phyloP scores from a whole-genome alignment of 352 stramenopile genomes.

The Phytopythium ostracodes region DNA sequence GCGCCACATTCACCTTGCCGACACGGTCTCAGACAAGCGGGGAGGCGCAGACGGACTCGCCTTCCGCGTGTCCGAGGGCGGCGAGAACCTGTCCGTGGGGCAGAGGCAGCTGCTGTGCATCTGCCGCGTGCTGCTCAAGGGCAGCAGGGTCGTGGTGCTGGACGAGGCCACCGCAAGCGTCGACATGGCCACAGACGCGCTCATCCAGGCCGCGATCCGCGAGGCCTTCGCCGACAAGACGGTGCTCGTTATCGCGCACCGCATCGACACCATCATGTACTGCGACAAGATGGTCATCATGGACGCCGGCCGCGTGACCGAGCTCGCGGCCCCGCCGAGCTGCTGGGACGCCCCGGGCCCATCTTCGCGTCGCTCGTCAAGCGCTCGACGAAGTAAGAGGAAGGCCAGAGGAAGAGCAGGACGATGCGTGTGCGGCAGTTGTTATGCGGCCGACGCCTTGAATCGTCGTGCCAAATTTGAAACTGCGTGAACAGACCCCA shows the following conservation, averaged over 20 bases:
- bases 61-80: conserved; percentile 85
- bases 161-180: conserved; percentile 95
- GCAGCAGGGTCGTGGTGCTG: conserved; percentile 87
- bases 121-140: conserved; percentile 91
- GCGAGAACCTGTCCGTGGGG: conserved; percentile 93
- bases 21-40: conserved; percentile 52
- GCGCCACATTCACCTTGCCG: conserved; percentile 47
- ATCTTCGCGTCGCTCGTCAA: neutral
- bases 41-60: conserved; percentile 48
- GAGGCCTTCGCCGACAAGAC: conserved; percentile 87
- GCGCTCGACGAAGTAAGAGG: neutral
- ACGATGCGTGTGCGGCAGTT: neutral
- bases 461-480: conserved; percentile 2
- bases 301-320: neutral
- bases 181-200: conserved; percentile 67
- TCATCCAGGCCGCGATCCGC: conserved; percentile 72
- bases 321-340: neutral
- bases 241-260: conserved; percentile 92
- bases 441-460: neutral
- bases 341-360: neutral
- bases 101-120: conserved; percentile 95
- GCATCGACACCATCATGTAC: conserved; percentile 93
- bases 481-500: neutral
- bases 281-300: conserved; percentile 74
- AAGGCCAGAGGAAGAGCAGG: too few relatives aligned